Conservation (phyloP, 2,329 filamentous ascomycete species). For the Cladophialophora psammophila region DNA sequence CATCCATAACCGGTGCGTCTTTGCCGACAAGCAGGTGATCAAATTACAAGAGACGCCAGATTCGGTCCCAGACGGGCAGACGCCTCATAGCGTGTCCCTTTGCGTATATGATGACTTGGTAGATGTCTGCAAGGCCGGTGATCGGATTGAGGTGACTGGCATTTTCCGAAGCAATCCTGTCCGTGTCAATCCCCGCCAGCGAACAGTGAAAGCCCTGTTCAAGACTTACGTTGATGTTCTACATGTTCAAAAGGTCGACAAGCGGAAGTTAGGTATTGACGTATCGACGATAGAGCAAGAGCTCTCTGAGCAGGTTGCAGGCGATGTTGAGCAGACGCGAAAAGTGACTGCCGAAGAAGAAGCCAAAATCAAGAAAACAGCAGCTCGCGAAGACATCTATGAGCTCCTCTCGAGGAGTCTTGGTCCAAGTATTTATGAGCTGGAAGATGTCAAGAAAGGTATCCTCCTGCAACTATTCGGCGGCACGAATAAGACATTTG, state of each 20-base stretch:
- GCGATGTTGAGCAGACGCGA: constrained; percentile 80
- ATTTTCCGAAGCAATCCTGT: constrained; percentile 96
- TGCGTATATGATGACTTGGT: constrained; percentile 97
- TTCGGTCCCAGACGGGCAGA: constrained; percentile 92
- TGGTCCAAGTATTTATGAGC: constrained; percentile 94
- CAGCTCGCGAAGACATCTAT: constrained; percentile 84
- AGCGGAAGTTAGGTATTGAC: constrained; percentile 91
- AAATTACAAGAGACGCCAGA: constrained; percentile 98
- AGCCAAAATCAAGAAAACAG: constrained; percentile 82
- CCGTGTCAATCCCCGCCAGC: constrained; percentile 89
- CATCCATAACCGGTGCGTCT: constrained; percentile 91
- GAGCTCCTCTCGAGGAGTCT: constrained; percentile 89
- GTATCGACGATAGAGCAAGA: constrained; percentile 85
- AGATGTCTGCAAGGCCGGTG: constrained; percentile 97
- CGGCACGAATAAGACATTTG: constrained; percentile 96
- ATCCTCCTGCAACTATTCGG: constrained; percentile 96
- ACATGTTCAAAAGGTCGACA: constrained; percentile 96
- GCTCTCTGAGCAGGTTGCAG: constrained; percentile 73
- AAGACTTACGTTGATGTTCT: constrained; percentile 97
- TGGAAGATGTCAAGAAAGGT: constrained; percentile 99
- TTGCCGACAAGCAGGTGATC: constrained; percentile 98
- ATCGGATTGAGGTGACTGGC: constrained; percentile 92
- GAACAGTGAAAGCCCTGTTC: constrained; percentile 92
- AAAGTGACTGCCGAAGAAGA: constrained; percentile 88
- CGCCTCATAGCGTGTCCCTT: constrained; percentile 93